These are phyloP conservation scores for Leccinum pellstonianum DNA, from an alignment of 768 basidiomycete species.

Conservation along the genomic window DNA sequence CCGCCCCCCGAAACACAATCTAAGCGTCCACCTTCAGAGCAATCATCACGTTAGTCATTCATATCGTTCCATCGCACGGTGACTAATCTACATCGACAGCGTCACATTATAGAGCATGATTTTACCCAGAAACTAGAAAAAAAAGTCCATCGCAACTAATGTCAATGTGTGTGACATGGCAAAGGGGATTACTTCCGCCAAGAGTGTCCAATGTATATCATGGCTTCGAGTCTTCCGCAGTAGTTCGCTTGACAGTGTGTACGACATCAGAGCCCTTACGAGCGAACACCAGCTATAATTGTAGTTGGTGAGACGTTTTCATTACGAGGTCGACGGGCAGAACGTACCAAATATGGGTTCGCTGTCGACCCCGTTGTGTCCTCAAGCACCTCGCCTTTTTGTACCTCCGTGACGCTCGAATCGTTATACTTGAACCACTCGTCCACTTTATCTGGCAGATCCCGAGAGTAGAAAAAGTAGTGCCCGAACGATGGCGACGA, in stretches of 20 bases:
- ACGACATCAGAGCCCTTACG: constrained; percentile 77
- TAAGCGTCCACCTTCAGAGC: background rate
- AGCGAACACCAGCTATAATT: constrained; percentile 73
- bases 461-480: constrained; percentile 93
- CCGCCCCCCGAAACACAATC: constrained; percentile 2
- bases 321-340: constrained; percentile 3
- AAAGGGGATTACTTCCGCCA: constrained; percentile 18
- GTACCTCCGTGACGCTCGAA: constrained; percentile 74
- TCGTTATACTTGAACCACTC: constrained; percentile 98
- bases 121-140: constrained; percentile 11
- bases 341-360: constrained; percentile 82
- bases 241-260: constrained; percentile 74
- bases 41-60: constrained; percentile 18
- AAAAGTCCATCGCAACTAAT: constrained; percentile 4
- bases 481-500: constrained; percentile 86
- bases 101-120: constrained; percentile 15
- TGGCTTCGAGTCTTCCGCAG: constrained; percentile 29
- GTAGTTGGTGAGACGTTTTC: constrained; percentile 1
- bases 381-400: constrained; percentile 79
- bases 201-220: constrained; percentile 31
- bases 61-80: background rate
- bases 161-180: constrained; percentile 12
- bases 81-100: constrained; percentile 1
- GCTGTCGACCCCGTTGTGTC: constrained; percentile 89
- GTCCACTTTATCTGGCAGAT: constrained; percentile 77